These are phyloP conservation scores for Marsdenia floribunda DNA, from an alignment of 257 asterid species.

Conservation along the genomic window DNA sequence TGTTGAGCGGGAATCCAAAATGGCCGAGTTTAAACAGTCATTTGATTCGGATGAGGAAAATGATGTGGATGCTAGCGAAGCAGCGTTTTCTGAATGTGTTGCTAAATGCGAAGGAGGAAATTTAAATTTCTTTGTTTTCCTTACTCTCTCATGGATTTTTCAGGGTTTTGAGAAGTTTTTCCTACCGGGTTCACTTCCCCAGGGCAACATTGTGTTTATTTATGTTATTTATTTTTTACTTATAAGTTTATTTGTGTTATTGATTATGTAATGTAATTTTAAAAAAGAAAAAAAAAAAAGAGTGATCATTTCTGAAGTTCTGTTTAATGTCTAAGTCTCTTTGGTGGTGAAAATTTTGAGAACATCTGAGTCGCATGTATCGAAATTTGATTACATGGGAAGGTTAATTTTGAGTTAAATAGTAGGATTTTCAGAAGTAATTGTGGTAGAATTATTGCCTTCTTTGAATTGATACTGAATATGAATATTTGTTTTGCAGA, in stretches of 20 bases:
- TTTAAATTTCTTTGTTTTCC: neutral
- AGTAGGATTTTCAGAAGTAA: neutral
- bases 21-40: constrained; percentile 26
- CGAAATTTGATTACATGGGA: neutral
- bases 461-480: constrained; percentile 4
- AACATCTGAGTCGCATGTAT: neutral
- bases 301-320: neutral
- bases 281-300: too few species aligned
- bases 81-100: constrained; percentile 50
- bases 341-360: neutral
- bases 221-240: too few species aligned
- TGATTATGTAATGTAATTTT: neutral
- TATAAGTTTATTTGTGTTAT: neutral
- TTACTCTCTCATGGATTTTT: neutral
- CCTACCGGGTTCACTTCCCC: neutral
- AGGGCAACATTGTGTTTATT: neutral
- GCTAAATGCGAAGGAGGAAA: constrained; percentile 54
- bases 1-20: constrained; percentile 45
- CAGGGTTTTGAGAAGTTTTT: neutral
- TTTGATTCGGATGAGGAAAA: constrained; percentile 52
- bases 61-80: constrained; percentile 53
- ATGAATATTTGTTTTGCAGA: constrained; percentile 35
- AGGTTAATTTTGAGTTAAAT: neutral
- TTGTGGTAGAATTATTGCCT: neutral
- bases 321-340: neutral